These are phyloP conservation scores for Rhipidocladum racemiflorum DNA, from an alignment of 176 grass and related monocot genomes.

Conservation along the genomic window DNA sequence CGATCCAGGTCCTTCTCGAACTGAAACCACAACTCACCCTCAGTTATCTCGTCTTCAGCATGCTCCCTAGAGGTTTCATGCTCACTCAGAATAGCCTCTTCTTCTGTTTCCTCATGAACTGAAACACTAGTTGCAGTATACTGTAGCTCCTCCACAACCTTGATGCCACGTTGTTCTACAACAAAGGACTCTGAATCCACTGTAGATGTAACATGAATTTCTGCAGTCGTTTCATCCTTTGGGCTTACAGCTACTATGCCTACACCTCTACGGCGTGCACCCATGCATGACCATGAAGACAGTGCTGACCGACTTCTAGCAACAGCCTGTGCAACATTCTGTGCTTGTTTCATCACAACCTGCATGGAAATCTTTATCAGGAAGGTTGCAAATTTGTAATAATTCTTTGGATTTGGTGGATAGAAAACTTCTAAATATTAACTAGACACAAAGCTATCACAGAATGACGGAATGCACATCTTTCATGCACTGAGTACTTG, in stretches of 20 bases:
- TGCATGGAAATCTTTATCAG: conserved; percentile 31
- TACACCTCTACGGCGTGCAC: conserved; percentile 72
- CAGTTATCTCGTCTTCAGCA: conserved; percentile 56
- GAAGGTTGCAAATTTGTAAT: not conserved
- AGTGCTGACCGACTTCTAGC: conserved; percentile 72
- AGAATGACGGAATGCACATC: not conserved
- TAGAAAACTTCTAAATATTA: conserved; percentile 8
- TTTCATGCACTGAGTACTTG: conserved; percentile 14
- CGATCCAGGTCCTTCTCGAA: conserved; percentile 72
- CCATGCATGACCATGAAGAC: conserved; percentile 96
- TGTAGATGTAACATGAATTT: conserved; percentile 42
- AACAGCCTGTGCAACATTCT: conserved; percentile 92
- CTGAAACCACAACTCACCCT: conserved; percentile 79
- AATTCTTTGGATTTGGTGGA: not conserved
- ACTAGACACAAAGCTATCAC: conserved; percentile 12
- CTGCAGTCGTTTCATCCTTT: conserved; percentile 47
- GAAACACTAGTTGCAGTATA: conserved; percentile 49
- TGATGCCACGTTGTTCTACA: conserved; percentile 41
- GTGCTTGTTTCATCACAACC: conserved; percentile 90
- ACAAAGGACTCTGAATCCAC: conserved; percentile 48
- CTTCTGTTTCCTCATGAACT: conserved; percentile 65
- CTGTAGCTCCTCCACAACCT: conserved; percentile 51
- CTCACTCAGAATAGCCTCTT: conserved; percentile 59
- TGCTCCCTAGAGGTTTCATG: conserved; percentile 52
- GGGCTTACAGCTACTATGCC: conserved; percentile 44